Evolutionary conservation across 2,329 filamentous ascomycete species (phyloP).

Genomic region (Cladobotryum protrusum): DNA sequence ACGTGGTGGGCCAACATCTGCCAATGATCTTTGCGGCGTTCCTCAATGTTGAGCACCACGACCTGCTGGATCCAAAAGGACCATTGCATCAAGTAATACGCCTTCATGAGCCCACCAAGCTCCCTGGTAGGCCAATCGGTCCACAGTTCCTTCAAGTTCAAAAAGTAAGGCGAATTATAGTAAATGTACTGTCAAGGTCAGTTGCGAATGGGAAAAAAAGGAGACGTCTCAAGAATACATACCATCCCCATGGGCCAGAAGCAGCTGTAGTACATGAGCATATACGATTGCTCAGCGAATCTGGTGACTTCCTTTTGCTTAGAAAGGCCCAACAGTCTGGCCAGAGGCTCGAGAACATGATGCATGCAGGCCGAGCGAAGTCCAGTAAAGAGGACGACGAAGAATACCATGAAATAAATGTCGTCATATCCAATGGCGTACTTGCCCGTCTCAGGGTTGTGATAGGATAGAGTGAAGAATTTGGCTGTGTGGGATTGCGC

Average conservation of each 20-base stretch:
- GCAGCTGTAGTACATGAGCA: constrained; percentile 71
- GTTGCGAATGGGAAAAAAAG: neutral
- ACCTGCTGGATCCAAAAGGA: constrained; percentile 95
- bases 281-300: constrained; percentile 91
- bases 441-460: constrained; percentile 58
- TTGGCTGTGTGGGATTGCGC: constrained; percentile 71
- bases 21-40: constrained; percentile 86
- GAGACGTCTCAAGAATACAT: constrained; percentile 26
- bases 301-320: constrained; percentile 69
- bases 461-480: constrained; percentile 82
- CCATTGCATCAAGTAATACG: constrained; percentile 85
- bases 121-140: constrained; percentile 76
- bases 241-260: constrained; percentile 84
- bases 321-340: constrained; percentile 62
- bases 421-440: constrained; percentile 78
- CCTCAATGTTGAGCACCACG: constrained; percentile 88
- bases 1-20: constrained; percentile 98
- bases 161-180: constrained; percentile 69
- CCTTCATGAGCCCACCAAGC: constrained; percentile 70
- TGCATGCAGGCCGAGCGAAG: constrained; percentile 80
- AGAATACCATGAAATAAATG: constrained; percentile 67
- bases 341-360: constrained; percentile 74
- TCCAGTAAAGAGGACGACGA: constrained; percentile 78
- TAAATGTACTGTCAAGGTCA: constrained; percentile 65
- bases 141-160: constrained; percentile 76